Evolutionary conservation across 1,139 yeast genomes (phyloP).

Genomic region (Candida pseudoviswanathii): DNA sequence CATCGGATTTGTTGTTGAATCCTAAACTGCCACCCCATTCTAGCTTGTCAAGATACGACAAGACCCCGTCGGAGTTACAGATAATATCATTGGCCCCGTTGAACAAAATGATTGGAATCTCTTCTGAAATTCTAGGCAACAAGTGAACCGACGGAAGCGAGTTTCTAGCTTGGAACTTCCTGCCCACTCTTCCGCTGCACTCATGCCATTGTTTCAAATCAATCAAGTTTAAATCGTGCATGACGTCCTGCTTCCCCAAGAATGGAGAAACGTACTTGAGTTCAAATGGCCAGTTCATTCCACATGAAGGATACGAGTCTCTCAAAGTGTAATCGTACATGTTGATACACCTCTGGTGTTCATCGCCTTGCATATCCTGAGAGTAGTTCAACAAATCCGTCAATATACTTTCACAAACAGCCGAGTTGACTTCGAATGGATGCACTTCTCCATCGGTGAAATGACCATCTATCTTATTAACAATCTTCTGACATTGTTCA

Average conservation of each 20-base stretch:
- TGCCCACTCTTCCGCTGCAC: constrained; percentile 65
- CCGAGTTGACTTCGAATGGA: constrained; percentile 30
- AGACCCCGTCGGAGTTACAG: constrained; percentile 82
- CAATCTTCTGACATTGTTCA: constrained; percentile 61
- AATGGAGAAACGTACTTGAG: constrained; percentile 61
- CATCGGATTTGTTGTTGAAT: constrained; percentile 39
- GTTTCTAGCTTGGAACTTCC: constrained; percentile 49
- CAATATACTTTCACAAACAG: constrained; percentile 53
- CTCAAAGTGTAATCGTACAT: constrained; percentile 76
- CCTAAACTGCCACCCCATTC: constrained; percentile 72
- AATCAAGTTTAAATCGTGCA: constrained; percentile 57
- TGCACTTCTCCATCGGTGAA: constrained; percentile 25
- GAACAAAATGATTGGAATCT: constrained; percentile 70
- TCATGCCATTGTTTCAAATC: constrained; percentile 64
- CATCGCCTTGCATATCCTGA: constrained; percentile 24
- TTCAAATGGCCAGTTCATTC: constrained; percentile 92
- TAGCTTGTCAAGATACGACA: constrained; percentile 60
- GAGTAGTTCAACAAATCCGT: constrained; percentile 44
- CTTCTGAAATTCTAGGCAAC: constrained; percentile 62
- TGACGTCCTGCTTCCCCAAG: constrained; percentile 57
- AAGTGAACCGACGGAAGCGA: constrained; percentile 65
- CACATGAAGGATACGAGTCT: constrained; percentile 85
- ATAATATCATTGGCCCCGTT: constrained; percentile 89
- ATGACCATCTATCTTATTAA: constrained; percentile 35
- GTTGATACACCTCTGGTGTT: constrained; percentile 62